phyloP scores from a whole-genome alignment of 176 grass and related monocot genomes.

The Eremochloa ophiuroides region DNA sequence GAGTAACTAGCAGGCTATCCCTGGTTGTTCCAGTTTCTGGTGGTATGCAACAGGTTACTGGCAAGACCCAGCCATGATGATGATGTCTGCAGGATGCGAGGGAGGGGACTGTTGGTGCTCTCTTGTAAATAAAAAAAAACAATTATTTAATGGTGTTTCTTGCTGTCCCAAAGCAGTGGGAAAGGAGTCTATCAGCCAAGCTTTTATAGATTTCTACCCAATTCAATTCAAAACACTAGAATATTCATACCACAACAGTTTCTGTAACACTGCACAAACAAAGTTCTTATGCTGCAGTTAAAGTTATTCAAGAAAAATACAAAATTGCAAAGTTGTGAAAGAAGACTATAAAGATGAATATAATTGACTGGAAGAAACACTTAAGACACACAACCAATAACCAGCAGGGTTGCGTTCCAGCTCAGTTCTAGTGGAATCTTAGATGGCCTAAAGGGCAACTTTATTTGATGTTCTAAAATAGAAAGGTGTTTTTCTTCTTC shows the following conservation, averaged over 20 bases:
- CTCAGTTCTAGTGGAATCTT: background rate
- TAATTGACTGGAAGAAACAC: background rate
- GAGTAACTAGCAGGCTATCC: background rate
- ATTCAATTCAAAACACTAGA: background rate
- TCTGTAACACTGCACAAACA: background rate
- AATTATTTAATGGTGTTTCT: background rate
- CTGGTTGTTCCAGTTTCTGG: background rate
- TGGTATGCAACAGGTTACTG: background rate
- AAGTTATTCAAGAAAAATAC: background rate
- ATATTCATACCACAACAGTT: background rate
- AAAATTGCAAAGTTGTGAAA: background rate
- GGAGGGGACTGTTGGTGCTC: background rate
- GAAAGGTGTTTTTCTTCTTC: background rate
- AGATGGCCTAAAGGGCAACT: background rate
- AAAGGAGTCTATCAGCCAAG: background rate
- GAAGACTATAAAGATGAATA: background rate
- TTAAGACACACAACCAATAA: background rate
- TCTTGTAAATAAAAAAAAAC: background rate
- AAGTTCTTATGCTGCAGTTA: background rate
- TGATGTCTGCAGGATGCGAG: background rate
- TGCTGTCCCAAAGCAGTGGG: background rate
- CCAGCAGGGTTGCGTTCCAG: background rate
- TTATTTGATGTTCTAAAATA: background rate
- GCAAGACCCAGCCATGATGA: background rate
- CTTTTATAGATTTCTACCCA: background rate